Base-by-base conservation (phyloP, 331 rosid genomes). In the Phaseolus coccineus region DNA sequence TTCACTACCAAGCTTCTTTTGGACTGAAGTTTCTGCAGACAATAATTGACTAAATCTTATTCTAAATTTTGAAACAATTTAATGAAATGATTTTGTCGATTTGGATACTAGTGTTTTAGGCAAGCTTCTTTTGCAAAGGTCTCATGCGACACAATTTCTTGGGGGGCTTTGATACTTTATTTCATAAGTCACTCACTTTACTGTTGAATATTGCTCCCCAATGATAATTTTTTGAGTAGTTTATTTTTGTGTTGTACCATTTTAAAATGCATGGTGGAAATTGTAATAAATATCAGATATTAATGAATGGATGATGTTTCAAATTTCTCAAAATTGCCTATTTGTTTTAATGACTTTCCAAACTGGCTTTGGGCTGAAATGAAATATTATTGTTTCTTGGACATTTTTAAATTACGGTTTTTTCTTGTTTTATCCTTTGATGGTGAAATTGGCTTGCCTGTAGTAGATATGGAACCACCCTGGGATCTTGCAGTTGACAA, bases 391-490 rank as follows among this genome's bases (percentile, higher is more conserved):
- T 47, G 40, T 65, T 63, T 82, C 77, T 70, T 56, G 50, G 44
- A 30, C 67, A 71, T 69, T 71, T 19, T 13, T 67, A 35, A 48
- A 62, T 67, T 72, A 40, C 65, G 64, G 59, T 56, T 61, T 68
- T 58, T 74, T 79, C 37, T 78, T 25, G 42, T 82, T 64, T 15
- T 28, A 11, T 77, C 73, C 61, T 35, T 69, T 56, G 24, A 47
- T 80, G 81, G 73, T 87, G 63, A 73, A 52, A 55, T 33, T 24
- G 24, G 7, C 69, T 80, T 87, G 82, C 69, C 56, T 76, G 77
- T 88, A 68, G 74, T 91, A 95, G 99, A 95, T 95, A 84, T 93
- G 98, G 98, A 95, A 95, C 78, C 99, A 95, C 87, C 99, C 99
- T 16, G 98, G 99, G 81, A 95, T 95, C 81, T 88, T 95, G 94